Base-by-base conservation (phyloP, 495 filamentous ascomycete species). In the Thermochaetoides thermophila region DNA sequence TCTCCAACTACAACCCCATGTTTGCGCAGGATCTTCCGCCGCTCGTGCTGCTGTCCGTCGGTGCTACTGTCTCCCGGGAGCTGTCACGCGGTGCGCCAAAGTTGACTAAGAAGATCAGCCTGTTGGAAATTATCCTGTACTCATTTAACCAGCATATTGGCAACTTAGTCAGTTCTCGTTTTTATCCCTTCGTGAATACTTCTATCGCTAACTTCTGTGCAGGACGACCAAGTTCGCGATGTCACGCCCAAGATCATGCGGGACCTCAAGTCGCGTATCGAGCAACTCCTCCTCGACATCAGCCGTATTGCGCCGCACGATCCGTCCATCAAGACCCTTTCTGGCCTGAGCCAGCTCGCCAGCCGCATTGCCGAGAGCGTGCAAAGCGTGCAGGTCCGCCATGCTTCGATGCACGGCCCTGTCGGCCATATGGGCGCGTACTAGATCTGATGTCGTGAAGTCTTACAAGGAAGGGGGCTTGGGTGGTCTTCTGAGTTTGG, bases 1-100 rank as follows among this genome's bases (percentile, higher is more conserved):
- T 96, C 43, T 70, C 73, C 31, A 76, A 73, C 40, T 68, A 79
- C 44, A 71, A 78, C 42, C 83, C 84, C 1, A 51, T 61, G 3
- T 91, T 81, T 49, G 55, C 94, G 35, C 61, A 59, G 7, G 66
- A 68, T n/a, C 48, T 94, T 17, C 76, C 73, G 26, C 74, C 81
- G 3, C 69, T 96, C 24, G 71, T 95, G 14, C 61, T 77, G 5
- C 69, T 96, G 16, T 93, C 85, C 0, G 77, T 91, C 20, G 78
- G 77, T 29, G 81, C 84, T 2, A 83, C 82, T 10, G 69, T 96
- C 11, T 81, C 81, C 17, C 64, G 71, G 6, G 66, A 77, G 17
- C 63, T 95, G 38, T 61, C 19, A 69, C 78, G 43, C 46, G 48
- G 18, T 40, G 80, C 20, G 43, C 57, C 26, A 63, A 54, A 52